Evolutionary conservation across 1,284 basidiomycete species (phyloP).

Genomic region (Cryptococcus hybrid): DNA sequence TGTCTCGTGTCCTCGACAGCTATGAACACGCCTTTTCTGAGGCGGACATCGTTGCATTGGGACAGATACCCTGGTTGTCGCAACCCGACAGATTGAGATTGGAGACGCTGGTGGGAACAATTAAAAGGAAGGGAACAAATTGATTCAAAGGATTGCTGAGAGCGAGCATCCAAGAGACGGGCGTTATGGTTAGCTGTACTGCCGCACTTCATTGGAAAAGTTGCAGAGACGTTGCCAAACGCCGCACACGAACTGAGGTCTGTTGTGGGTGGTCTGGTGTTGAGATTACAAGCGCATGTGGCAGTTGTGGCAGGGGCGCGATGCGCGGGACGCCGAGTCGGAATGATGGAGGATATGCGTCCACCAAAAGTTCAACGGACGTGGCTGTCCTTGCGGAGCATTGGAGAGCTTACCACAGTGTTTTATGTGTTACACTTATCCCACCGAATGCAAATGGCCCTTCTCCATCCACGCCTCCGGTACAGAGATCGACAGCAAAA

Average conservation of each 20-base stretch:
- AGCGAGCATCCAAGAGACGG: constrained; percentile 50
- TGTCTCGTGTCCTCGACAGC: constrained; percentile 32
- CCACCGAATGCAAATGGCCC: constrained; percentile 35
- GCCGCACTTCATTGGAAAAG: constrained; percentile 45
- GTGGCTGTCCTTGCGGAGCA: constrained; percentile 69
- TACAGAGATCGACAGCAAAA: constrained; percentile 28
- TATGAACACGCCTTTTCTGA: constrained; percentile 32
- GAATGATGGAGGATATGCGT: background rate
- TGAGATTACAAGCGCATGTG: constrained; percentile 50
- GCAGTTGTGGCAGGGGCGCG: constrained; percentile 42
- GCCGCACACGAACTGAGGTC: constrained; percentile 47
- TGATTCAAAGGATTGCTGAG: constrained; percentile 45
- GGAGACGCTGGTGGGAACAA: constrained; percentile 15
- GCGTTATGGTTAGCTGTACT: constrained; percentile 51
- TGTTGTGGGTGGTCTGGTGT: constrained; percentile 42
- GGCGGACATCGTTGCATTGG: constrained; percentile 35
- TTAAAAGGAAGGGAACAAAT: constrained; percentile 21
- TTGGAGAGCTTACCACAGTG: constrained; percentile 83
- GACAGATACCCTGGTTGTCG: constrained; percentile 36
- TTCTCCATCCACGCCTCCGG: constrained; percentile 60
- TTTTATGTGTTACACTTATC: constrained; percentile 67
- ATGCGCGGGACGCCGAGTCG: constrained; percentile 17
- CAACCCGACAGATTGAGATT: constrained; percentile 35
- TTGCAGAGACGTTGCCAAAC: constrained; percentile 44
- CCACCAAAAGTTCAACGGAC: constrained; percentile 52